Percentiles rank a stretch among this genome's conserved stretches.
phyloP scores from a whole-genome alignment of 73 alveolate species.

The Diophrys sp. region DNA sequence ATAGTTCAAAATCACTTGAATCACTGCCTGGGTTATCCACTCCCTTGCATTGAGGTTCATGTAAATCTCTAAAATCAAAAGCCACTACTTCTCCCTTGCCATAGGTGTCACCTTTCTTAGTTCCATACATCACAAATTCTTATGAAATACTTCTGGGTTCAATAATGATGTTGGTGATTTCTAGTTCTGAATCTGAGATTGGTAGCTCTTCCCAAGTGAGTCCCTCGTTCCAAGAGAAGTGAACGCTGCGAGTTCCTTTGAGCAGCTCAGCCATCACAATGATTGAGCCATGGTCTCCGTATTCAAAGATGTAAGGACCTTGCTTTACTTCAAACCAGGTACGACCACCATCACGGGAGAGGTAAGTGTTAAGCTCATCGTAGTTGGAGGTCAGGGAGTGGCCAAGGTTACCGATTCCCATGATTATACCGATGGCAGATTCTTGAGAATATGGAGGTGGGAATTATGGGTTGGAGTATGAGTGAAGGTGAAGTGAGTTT shows the following conservation, averaged over 20 bases:
- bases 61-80: conserved; percentile 67
- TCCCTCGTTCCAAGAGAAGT: conserved; percentile 82
- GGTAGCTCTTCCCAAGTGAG: conserved; percentile 57
- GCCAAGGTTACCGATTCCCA: conserved; percentile 92
- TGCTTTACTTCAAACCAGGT: conserved; percentile 84
- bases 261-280: conserved; percentile 78
- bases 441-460: conserved; percentile 73
- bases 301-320: conserved; percentile 88
- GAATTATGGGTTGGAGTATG: conserved; percentile 64
- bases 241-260: conserved; percentile 54
- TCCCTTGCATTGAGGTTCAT: conserved; percentile 78
- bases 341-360: conserved; percentile 94
- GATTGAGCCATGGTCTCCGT: conserved; percentile 94
- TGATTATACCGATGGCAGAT: conserved; percentile 79
- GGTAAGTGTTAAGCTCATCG: conserved; percentile 73
- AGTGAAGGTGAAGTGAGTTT: conserved; percentile 85
- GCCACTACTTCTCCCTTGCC: conserved; percentile 69
- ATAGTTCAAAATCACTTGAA: conserved; percentile 87
- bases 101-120: conserved; percentile 8
- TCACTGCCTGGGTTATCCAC: conserved; percentile 77
- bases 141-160: conserved; percentile 78
- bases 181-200: conserved; percentile 56
- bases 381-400: neutral
- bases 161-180: conserved; percentile 78
- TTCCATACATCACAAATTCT: conserved; percentile 81